Conservation (phyloP, 371 early-diverging fungal genomes). For the Mortierella sp. region DNA sequence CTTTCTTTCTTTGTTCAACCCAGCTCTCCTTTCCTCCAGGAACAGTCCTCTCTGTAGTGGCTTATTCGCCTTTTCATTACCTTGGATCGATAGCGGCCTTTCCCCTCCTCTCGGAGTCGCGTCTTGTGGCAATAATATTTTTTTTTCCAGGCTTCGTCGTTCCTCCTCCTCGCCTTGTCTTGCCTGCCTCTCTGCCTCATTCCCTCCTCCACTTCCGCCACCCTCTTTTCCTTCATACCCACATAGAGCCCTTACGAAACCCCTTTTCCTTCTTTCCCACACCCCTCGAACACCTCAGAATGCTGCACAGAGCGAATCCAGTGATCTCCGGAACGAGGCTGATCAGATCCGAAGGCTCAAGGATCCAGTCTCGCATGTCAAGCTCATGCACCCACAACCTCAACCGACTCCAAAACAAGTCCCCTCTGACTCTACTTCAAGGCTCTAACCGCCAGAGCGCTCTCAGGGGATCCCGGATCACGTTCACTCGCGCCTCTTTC, state of each 20-base stretch:
- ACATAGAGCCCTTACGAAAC: background rate
- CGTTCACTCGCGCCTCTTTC: constrained; percentile 43
- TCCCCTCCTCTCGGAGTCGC: background rate
- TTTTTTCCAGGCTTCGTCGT: background rate
- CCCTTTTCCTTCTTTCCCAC: background rate
- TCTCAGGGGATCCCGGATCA: constrained; percentile 41
- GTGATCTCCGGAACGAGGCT: constrained; percentile 42
- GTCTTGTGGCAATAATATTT: background rate
- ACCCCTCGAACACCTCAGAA: constrained; percentile 11
- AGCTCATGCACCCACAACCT: constrained; percentile 28
- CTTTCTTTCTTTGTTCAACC: background rate
- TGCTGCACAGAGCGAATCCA: constrained; percentile 26
- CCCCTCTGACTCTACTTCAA: constrained; percentile 14
- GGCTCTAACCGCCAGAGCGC: constrained; percentile 3
- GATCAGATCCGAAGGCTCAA: constrained; percentile 46
- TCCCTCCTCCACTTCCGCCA: background rate
- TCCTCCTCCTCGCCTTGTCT: background rate
- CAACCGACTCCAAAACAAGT: constrained; percentile 18
- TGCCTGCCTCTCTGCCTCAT: background rate
- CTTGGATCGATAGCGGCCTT: background rate
- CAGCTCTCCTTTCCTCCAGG: background rate
- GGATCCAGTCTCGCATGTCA: constrained; percentile 31
- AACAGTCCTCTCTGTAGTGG: background rate
- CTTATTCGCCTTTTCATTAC: background rate
- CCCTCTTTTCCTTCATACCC: too few species aligned